Percentiles rank a stretch among this genome's conserved stretches.
Conservation (phyloP, 2,329 filamentous ascomycete genomes). For the Colletotrichum melonis region DNA sequence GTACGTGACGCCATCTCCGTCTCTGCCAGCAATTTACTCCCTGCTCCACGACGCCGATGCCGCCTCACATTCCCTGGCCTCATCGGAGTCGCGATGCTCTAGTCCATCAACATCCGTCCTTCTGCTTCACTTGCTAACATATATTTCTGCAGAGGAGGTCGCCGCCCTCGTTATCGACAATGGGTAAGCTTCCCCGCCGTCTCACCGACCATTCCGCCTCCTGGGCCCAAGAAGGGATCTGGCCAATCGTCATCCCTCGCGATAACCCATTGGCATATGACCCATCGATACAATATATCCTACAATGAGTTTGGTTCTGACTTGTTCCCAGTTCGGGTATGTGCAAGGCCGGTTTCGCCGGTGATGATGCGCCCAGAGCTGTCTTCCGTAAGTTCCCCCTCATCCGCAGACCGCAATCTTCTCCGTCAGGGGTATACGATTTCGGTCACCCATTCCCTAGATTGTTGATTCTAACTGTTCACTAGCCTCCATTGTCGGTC, state of each 20-base stretch:
- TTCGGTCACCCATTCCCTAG: background rate
- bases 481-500: conserved; percentile 97
- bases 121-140: conserved; percentile 52
- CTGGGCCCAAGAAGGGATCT: conserved; percentile 14
- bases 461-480: conserved; percentile 47
- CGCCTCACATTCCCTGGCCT: background rate
- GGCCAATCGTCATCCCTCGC: conserved; percentile 10
- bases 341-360: conserved; percentile 99
- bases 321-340: conserved; percentile 88
- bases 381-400: conserved; percentile 93
- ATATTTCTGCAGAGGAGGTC: conserved; percentile 87
- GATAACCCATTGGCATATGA: conserved; percentile 32
- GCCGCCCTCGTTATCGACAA: conserved; percentile 99
- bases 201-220: conserved; percentile 48
- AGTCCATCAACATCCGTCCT: conserved; percentile 7
- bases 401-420: conserved; percentile 38
- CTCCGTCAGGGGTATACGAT: conserved; percentile 15
- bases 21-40: conserved; percentile 5
- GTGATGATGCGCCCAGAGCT: conserved; percentile 99
- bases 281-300: conserved; percentile 21
- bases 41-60: conserved; percentile 7
- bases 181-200: conserved; percentile 82
- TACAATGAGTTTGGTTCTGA: conserved; percentile 47
- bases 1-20: conserved; percentile 37
- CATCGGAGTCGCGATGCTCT: conserved; percentile 28